These are phyloP conservation scores for Dactylis glomerata DNA, from an alignment of 176 grass and related monocot species.

Conservation along the genomic window DNA sequence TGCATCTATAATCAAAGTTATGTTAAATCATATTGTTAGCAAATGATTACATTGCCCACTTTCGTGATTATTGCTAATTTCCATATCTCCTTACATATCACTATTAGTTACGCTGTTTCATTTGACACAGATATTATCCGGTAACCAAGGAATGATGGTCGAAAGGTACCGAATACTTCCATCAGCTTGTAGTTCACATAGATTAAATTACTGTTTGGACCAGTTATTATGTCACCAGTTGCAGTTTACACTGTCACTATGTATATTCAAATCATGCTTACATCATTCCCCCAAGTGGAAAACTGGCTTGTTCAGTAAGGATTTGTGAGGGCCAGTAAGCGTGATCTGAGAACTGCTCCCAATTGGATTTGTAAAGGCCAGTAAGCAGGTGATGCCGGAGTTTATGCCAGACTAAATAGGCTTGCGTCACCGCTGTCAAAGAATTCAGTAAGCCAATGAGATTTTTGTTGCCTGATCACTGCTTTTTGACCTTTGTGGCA, in stretches of 20 bases:
- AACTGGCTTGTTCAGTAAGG: neutral
- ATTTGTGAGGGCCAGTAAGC: neutral
- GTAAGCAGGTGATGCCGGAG: neutral
- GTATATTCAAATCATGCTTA: neutral
- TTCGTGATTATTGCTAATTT: neutral
- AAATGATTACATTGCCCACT: neutral
- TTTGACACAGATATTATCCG: slow-evolving; percentile 52
- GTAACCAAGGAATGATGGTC: slow-evolving; percentile 41
- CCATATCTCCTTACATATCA: neutral
- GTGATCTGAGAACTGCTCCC: neutral
- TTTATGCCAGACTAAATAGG: neutral
- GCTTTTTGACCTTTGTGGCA: neutral
- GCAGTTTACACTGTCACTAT: neutral
- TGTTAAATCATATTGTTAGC: neutral
- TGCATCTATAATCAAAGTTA: neutral
- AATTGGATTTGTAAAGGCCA: neutral
- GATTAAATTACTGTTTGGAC: neutral
- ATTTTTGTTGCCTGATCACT: neutral
- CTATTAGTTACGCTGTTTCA: slow-evolving; percentile 23
- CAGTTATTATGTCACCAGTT: neutral
- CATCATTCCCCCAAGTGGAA: neutral
- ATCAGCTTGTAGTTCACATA: slow-evolving; percentile 3
- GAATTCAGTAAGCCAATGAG: neutral
- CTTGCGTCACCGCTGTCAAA: neutral
- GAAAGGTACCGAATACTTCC: slow-evolving; percentile 41